These are phyloP conservation scores for Solanum stenotomum DNA, from an alignment of 257 asterid species.

Conservation along the genomic window DNA sequence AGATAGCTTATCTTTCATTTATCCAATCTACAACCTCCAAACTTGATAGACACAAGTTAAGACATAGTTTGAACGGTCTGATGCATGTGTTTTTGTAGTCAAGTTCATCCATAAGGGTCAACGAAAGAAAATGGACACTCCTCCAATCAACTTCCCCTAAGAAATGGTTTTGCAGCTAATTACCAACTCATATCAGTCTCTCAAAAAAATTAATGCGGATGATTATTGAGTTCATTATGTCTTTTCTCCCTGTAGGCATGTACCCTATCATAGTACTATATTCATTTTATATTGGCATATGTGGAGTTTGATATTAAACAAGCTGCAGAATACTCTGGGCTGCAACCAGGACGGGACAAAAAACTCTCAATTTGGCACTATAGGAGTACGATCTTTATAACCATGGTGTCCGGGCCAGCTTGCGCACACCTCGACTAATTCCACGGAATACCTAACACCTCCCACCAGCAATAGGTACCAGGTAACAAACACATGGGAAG, in stretches of 20 bases:
- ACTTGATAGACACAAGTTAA: background rate
- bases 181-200: background rate
- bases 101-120: background rate
- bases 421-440: background rate
- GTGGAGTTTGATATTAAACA: background rate
- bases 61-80: background rate
- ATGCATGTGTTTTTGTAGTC: background rate
- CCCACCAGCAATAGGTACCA: background rate
- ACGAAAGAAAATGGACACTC: background rate
- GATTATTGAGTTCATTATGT: background rate
- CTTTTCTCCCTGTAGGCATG: background rate
- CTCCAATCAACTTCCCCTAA: background rate
- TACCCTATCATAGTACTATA: background rate
- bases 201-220: background rate
- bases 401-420: background rate
- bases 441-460: background rate
- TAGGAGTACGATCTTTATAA: background rate
- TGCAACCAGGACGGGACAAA: background rate
- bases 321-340: background rate
- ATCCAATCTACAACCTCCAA: background rate
- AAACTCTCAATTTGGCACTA: background rate
- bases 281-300: background rate
- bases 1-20: background rate
- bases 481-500: background rate
- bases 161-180: background rate